A percentile compares a stretch with the other conserved stretches of the same genome.
These are phyloP conservation scores for Avena insularis DNA, from an alignment of 176 grass and related monocot genomes.

Conservation along the genomic window DNA sequence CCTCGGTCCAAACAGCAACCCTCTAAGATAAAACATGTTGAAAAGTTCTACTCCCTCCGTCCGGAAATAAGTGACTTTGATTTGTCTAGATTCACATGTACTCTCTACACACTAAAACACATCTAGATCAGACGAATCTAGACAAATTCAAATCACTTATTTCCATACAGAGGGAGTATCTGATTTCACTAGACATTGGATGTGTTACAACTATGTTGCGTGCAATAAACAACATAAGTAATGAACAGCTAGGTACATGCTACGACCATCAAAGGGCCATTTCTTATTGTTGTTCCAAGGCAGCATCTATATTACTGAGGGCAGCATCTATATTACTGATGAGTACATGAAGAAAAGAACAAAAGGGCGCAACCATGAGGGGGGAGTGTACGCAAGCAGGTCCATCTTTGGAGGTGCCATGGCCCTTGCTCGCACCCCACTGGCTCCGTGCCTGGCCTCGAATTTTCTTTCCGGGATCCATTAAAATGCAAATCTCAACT, in stretches of 20 bases:
- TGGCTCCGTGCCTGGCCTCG: too few species aligned
- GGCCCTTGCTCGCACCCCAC: too few species aligned
- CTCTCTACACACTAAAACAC: too few species aligned
- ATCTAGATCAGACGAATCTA: too few species aligned
- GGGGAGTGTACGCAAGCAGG: background rate
- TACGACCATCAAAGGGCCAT: slow-evolving; percentile 21
- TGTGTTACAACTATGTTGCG: background rate
- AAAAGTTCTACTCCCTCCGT: background rate
- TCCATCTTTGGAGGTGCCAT: background rate
- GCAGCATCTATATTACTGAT: too few species aligned
- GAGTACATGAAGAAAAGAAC: slow-evolving; percentile 43
- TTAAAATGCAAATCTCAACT: too few species aligned
- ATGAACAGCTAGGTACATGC: slow-evolving; percentile 43
- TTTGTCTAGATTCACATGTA: too few species aligned
- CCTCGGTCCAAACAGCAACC: background rate
- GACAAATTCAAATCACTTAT: too few species aligned
- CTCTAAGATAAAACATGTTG: background rate
- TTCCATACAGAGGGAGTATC: too few species aligned
- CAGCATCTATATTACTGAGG: slow-evolving; percentile 38
- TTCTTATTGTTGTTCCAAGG: slow-evolving; percentile 37
- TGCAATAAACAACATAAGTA: slow-evolving; percentile 39
- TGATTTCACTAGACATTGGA: background rate
- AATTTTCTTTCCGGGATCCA: too few species aligned
- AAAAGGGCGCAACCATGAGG: background rate
- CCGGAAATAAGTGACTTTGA: too few species aligned